Percentiles rank a stretch among this genome's conserved stretches.
Conservation (phyloP, 2,329 filamentous ascomycete genomes). For the Dryadomyces quercus-mongolicae region DNA sequence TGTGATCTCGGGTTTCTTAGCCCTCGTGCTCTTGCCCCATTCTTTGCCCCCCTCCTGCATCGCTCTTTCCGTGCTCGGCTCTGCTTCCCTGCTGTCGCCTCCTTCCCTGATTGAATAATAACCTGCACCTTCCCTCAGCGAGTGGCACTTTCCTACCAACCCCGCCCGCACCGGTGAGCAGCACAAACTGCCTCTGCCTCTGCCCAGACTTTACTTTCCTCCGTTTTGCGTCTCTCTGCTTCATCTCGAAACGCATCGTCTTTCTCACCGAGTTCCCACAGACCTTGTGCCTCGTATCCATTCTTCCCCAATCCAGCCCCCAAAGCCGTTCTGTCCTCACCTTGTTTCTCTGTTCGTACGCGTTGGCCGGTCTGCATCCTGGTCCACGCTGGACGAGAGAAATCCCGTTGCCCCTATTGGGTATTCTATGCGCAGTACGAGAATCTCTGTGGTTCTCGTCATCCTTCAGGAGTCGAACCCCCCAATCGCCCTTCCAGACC, state of each 20-base stretch:
- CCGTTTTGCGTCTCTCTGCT: not conserved
- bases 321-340: not conserved
- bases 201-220: not conserved
- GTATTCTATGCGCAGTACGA: not conserved
- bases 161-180: slow-evolving; percentile 7
- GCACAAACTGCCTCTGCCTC: not conserved
- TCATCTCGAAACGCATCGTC: not conserved
- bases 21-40: not conserved
- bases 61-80: slow-evolving; percentile 4
- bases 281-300: not conserved
- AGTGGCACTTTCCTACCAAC: slow-evolving; percentile 4
- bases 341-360: not conserved
- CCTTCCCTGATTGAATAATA: slow-evolving; percentile 1
- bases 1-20: no score
- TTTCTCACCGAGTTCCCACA: slow-evolving; percentile 4
- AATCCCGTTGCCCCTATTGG: no score
- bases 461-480: not conserved
- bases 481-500: not conserved
- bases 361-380: not conserved
- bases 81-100: not conserved
- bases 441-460: not conserved
- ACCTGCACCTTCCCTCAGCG: slow-evolving; percentile 2
- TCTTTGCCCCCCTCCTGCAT: not conserved
- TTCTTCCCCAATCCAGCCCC: not conserved
- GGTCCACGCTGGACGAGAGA: not conserved